A percentile compares a stretch with the other conserved stretches of the same genome.
Conservation (phyloP, 176 grass and related monocot species). For the bread wheat (Triticum aestivum) region DNA sequence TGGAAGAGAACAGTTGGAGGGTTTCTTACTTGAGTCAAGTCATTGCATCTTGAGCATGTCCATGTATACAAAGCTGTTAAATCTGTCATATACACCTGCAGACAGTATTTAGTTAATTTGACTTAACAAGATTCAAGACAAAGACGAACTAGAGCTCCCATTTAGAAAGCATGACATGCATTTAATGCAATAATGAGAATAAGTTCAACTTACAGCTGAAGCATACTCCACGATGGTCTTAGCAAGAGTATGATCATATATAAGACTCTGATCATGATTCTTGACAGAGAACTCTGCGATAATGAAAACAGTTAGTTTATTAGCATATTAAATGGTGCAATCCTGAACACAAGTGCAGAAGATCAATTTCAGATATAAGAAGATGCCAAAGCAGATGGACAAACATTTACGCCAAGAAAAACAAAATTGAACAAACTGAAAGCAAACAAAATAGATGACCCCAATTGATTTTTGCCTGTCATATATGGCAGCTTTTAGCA, state of each 20-base stretch:
- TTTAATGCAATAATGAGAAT: constrained; percentile 2
- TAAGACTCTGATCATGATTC: constrained; percentile 25
- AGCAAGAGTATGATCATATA: constrained; percentile 77
- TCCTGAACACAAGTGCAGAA: not conserved
- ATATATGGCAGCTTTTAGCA: not conserved
- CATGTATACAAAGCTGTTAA: constrained; percentile 62
- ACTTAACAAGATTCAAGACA: not conserved
- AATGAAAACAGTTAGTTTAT: constrained; percentile 17
- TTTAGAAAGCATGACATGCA: not conserved
- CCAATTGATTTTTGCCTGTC: too few species aligned
- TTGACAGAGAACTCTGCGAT: constrained; percentile 52
- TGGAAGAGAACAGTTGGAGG: constrained; percentile 5
- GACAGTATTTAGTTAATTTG: not conserved
- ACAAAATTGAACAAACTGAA: not conserved
- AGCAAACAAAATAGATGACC: not conserved
- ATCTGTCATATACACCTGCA: constrained; percentile 68
- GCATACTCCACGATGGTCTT: constrained; percentile 81
- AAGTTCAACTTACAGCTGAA: constrained; percentile 72
- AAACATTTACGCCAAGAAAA: not conserved
- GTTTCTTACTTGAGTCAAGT: constrained; percentile 71
- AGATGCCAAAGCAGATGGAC: not conserved
- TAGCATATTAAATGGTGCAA: not conserved
- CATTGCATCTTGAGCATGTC: constrained; percentile 86
- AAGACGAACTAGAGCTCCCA: not conserved
- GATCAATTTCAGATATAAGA: not conserved